Evolutionary conservation across 345 rosid species (phyloP), one percentile per base, ranked within the genome.

Genomic region (Arabidopsis suecica): DNA sequence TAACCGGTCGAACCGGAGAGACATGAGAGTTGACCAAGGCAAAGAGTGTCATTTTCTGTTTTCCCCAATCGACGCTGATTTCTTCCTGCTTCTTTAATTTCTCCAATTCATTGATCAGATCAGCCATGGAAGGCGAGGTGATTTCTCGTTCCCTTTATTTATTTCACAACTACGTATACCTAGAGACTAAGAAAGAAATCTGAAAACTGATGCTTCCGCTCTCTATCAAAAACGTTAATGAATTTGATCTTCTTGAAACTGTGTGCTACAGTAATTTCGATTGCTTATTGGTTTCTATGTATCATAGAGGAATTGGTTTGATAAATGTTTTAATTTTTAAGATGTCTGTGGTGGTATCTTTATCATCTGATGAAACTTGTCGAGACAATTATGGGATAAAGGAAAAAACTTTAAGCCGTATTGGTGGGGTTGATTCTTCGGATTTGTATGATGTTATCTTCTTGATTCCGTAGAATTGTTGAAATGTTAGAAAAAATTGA

Each of bases 111-210:
- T 65, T 16, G 66, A 83, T 80, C 76, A 60, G 62, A 80, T 77
- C 83, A 71, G 70, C 54, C 75, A 86, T 82, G 87, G 84, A 83
- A 6, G 84, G 82, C 75, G 84, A 79, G 85, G 86, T 85, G 69
- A 68, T 37, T 1, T 59, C 41, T 23, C 53, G 3, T 5, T 66
- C 68, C 68, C 32, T 11, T 48, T 58, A 2, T 5, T 33, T 49
- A 49, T 49, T 49, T 30, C n/a, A 16, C 36, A 34, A 6, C 49
- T 28, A 11, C 6, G 44, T n/a, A 51, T 44, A 18, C 2, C 4
- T n/a, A 28, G 32, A 38, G 10, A 44, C 49, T 13, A 18, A 23
- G 51, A 68, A 23, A 68, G 11, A 10, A 37, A 71, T 51, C 50
- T 2, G 34, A n/a, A n/a, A n/a, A n/a, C n/a, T n/a, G n/a, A n/a